Evolutionary conservation across 31 red algal genomes (phyloP).

Genomic region (Odonthalia washingtoniensis): DNA sequence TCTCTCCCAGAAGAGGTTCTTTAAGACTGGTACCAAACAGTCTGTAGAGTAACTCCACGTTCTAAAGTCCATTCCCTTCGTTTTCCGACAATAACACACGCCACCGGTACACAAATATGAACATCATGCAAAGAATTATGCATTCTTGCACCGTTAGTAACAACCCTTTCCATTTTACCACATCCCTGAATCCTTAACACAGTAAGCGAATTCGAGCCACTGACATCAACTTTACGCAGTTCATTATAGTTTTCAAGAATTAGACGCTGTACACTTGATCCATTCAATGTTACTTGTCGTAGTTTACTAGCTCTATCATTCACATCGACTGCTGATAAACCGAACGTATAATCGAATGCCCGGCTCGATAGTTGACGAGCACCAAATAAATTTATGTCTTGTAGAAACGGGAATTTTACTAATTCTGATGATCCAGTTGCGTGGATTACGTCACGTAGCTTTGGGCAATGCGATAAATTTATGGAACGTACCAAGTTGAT

Average conservation of each 20-base stretch:
- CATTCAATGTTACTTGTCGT: conserved; percentile 43
- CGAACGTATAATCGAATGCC: not conserved
- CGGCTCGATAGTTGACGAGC: not conserved
- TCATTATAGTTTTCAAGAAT: conserved; percentile 42
- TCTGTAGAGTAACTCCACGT: not conserved
- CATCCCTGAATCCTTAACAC: not conserved
- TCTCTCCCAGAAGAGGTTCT: no score
- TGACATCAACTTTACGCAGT: conserved; percentile 47
- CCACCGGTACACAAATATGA: not conserved
- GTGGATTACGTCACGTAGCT: no score
- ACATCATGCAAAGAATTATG: not conserved
- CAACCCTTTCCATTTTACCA: not conserved
- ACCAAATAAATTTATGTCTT: not conserved
- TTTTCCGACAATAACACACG: not conserved
- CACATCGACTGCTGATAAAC: not conserved
- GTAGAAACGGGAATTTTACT: not conserved
- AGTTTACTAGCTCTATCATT: conserved; percentile 5
- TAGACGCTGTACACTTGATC: conserved; percentile 29
- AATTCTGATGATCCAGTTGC: no score
- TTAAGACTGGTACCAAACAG: no score
- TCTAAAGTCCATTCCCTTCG: not conserved
- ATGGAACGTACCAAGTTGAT: no score
- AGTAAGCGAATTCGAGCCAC: conserved; percentile 27
- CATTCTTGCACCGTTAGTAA: not conserved
- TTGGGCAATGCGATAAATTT: no score